A percentile compares a stretch with the other conserved stretches of the same genome.
phyloP scores from a whole-genome alignment of 257 asterid genomes.

The Gynochthodes officinalis region DNA sequence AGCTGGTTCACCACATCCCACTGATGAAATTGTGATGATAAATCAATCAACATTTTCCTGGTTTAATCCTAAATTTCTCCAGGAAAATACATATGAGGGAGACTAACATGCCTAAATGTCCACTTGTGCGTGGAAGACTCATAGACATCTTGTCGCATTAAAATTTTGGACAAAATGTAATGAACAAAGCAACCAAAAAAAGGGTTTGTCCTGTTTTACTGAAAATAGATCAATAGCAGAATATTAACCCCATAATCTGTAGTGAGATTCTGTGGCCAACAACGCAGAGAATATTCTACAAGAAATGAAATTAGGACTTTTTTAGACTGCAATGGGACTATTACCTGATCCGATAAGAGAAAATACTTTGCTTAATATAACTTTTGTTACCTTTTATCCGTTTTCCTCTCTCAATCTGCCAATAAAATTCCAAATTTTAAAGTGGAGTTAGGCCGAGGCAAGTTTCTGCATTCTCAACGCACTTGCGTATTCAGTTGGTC shows the following conservation, averaged over 20 bases:
- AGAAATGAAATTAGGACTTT: neutral
- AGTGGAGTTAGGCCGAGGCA: constrained; percentile 25
- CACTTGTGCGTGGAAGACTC: neutral
- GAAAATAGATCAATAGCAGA: neutral
- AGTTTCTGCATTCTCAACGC: constrained; percentile 15
- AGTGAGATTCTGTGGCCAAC: neutral
- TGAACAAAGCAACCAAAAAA: neutral
- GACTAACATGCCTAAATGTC: neutral
- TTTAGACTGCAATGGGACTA: neutral
- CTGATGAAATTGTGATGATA: neutral
- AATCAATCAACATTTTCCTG: neutral
- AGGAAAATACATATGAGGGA: neutral
- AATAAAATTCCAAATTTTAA: neutral
- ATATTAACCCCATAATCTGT: constrained; percentile 3
- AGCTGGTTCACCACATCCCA: neutral
- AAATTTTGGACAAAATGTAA: neutral
- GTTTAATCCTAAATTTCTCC: neutral
- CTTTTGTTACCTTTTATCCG: neutral
- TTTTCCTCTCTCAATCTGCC: neutral
- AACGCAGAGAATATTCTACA: neutral
- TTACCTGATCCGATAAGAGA: constrained; percentile 1
- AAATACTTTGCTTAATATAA: neutral
- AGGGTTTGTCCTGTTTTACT: neutral
- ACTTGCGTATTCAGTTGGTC: constrained; percentile 5
- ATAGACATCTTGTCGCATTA: neutral